Evolutionary conservation across 164 flowering plant genomes (phyloP), one percentile per base, ranked within the genome.

Genomic region (Protea cynaroides): DNA sequence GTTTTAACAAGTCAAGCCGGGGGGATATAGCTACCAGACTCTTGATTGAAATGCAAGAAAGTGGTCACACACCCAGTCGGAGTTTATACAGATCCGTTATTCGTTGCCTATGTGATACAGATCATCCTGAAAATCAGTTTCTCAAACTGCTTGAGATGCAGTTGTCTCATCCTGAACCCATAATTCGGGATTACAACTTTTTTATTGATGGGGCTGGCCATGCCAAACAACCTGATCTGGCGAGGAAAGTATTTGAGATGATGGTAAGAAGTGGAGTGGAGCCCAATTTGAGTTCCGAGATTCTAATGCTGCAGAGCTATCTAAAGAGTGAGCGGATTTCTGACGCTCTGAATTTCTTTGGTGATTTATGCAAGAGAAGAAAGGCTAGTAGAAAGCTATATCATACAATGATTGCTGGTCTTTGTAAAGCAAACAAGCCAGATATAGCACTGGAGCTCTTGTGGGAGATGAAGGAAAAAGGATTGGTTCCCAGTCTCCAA

Each of bases 191-290:
- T 67, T 93, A 69, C 74, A 80, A 78, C 62, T 72, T 43, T 50
- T 90, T 86, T 74, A 87, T 93, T 69, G 76, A 80, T 69, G 97
- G 87, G 51, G 97, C 87, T 62, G 96, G 90, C 19, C 77, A 74
- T 68, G 89, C 83, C 23, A 66, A 55, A 25, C 80, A 47, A 53
- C 85, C 90, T 36, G 85, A 84, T 1, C 72, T 90, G 19, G 92
- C 92, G 12, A 77, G 75, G 68, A 62, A 63, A 71, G 82, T 84
- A 18, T 87, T 65, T 74, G 82, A 84, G 61, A 76, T 75, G 80
- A 92, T 90, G 88, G 17, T 13, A 50, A 75, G 61, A 62, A 77
- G 51, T 66, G 88, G 86, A 11, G 57, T 82, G 43, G 59, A 50
- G 51, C 89, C 92, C 34, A 72, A 67, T 69, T 1, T 81, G 53